A percentile compares a stretch with the other conserved stretches of the same genome.
phyloP scores from a whole-genome alignment of 2,329 filamentous ascomycete genomes.

The Fusarium scirpi region DNA sequence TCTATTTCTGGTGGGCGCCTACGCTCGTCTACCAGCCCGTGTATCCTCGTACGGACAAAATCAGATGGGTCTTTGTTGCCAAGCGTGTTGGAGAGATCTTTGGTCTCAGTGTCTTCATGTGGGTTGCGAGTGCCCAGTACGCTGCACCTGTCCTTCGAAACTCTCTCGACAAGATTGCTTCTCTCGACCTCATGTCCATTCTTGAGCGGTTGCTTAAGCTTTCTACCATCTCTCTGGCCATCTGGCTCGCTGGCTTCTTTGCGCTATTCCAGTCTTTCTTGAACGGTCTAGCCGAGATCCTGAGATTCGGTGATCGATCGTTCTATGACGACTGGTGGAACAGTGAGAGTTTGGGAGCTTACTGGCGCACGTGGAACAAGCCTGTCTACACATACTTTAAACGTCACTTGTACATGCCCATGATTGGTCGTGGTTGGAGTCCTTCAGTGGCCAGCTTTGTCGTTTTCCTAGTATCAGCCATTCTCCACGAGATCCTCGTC shows the following conservation, averaged over 20 bases:
- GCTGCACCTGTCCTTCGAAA: slow-evolving; percentile 90
- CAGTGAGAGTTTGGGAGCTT: slow-evolving; percentile 82
- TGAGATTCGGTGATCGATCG: slow-evolving; percentile 89
- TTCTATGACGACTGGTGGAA: slow-evolving; percentile 99
- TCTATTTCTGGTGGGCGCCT: slow-evolving; percentile 98
- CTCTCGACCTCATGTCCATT: slow-evolving; percentile 83
- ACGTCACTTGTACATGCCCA: slow-evolving; percentile 89
- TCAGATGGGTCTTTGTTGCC: slow-evolving; percentile 88
- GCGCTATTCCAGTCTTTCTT: slow-evolving; percentile 93
- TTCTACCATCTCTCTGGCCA: slow-evolving; percentile 92
- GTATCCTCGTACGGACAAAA: slow-evolving; percentile 84
- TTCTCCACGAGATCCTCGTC: slow-evolving; percentile 92
- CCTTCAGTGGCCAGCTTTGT: slow-evolving; percentile 76
- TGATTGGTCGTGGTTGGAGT: slow-evolving; percentile 86
- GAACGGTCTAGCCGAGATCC: slow-evolving; percentile 90
- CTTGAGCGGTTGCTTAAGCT: slow-evolving; percentile 93
- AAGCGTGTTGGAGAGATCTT: slow-evolving; percentile 85
- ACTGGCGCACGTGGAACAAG: slow-evolving; percentile 98
- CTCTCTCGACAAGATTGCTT: slow-evolving; percentile 87
- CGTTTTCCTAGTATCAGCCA: slow-evolving; percentile 89
- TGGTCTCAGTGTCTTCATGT: slow-evolving; percentile 87
- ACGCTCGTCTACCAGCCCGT: slow-evolving; percentile 97
- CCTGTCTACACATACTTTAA: slow-evolving; percentile 98
- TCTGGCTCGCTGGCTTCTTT: slow-evolving; percentile 98
- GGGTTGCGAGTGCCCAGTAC: slow-evolving; percentile 95